Evolutionary conservation across 2,329 filamentous ascomycete genomes (phyloP).

Genomic region (Aspergillus clavatus): DNA sequence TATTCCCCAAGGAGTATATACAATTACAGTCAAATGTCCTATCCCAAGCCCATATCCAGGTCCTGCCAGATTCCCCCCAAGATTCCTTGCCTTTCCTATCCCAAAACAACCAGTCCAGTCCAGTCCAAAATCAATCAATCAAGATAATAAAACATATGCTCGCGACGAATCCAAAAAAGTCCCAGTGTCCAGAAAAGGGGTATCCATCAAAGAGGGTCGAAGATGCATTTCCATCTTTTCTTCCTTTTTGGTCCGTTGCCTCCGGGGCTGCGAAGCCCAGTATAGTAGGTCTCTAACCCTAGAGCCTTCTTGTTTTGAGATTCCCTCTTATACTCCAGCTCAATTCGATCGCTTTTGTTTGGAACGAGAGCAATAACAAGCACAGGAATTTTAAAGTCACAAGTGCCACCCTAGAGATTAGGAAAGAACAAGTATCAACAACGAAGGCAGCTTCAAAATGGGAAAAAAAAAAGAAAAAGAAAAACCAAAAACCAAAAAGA

Average conservation of each 20-base stretch:
- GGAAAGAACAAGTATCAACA: conserved; percentile 9
- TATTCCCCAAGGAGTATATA: no score
- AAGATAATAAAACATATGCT: background rate
- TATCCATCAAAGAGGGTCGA: background rate
- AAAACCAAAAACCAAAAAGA: no score
- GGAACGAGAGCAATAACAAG: background rate
- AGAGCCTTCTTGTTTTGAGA: background rate
- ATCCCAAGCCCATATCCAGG: conserved; percentile 1
- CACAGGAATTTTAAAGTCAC: conserved; percentile 1
- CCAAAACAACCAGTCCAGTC: background rate
- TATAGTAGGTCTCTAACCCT: background rate
- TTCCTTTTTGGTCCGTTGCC: background rate
- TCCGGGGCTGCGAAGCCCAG: conserved; percentile 1
- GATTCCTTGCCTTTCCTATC: background rate
- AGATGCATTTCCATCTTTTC: background rate
- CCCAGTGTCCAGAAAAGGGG: background rate
- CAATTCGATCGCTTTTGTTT: conserved; percentile 4
- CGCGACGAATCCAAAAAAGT: background rate
- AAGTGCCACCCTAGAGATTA: conserved; percentile 9
- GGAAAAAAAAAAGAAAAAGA: conserved; percentile 2
- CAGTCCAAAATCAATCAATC: background rate
- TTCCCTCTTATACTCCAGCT: background rate
- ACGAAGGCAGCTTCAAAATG: conserved; percentile 2
- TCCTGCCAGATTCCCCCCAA: background rate
- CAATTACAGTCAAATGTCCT: background rate